A percentile compares a stretch with the other conserved stretches of the same genome.
Evolutionary conservation across 805 yeast genomes (phyloP).

Genomic region (Sugiyamaella chiloensis): DNA sequence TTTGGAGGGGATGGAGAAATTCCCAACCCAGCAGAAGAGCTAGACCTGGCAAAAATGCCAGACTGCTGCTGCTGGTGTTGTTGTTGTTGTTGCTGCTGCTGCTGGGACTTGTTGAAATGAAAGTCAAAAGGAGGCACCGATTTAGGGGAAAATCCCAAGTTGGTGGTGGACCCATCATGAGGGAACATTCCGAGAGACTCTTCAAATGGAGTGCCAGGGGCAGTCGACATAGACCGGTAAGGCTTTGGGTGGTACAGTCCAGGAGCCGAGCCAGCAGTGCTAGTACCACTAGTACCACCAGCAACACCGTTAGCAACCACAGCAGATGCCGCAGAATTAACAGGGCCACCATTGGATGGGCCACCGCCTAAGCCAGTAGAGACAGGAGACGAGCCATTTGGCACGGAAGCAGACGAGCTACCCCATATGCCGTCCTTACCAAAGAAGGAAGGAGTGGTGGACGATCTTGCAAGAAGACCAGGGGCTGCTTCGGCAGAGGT

Average conservation of each 20-base stretch:
- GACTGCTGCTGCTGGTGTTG: background rate
- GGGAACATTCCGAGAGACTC: constrained; percentile 12
- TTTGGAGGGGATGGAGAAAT: constrained; percentile 10
- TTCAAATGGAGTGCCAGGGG: constrained; percentile 23
- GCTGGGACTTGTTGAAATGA: background rate
- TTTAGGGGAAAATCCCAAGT: constrained; percentile 8
- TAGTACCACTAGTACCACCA: no score
- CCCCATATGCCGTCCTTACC: constrained; percentile 7
- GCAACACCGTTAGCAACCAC: constrained; percentile 3
- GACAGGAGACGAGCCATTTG: constrained; percentile 3
- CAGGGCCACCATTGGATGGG: background rate
- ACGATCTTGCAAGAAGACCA: background rate
- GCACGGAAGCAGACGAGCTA: background rate
- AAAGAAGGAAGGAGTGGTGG: constrained; percentile 9
- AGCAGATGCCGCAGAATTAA: background rate
- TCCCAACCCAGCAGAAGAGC: constrained; percentile 14
- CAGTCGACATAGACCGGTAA: constrained; percentile 19
- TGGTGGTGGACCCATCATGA: background rate
- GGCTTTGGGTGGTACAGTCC: constrained; percentile 18
- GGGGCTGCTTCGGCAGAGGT: background rate
- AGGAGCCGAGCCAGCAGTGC: constrained; percentile 9
- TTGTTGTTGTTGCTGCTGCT: background rate
- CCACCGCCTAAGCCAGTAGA: constrained; percentile 1
- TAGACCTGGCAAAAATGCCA: constrained; percentile 15
- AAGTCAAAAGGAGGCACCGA: constrained; percentile 11